Conservation (phyloP, 257 asterid species). For the Lantana camara region DNA sequence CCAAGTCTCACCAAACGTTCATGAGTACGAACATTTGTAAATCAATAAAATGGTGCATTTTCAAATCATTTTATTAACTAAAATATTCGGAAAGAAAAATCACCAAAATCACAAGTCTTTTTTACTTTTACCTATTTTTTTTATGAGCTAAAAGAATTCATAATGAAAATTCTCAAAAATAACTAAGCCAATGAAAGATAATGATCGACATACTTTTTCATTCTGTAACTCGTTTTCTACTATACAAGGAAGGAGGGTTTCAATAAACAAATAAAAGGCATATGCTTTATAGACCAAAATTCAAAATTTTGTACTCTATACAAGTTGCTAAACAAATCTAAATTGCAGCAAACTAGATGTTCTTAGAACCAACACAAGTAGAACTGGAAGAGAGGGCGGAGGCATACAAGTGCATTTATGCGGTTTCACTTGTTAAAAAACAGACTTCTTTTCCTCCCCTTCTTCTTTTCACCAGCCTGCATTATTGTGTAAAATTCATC, state of each 20-base stretch:
- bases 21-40: no score
- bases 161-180: no score
- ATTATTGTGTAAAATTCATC: constrained; percentile 25
- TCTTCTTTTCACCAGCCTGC: constrained; percentile 92
- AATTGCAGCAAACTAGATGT: constrained; percentile 1
- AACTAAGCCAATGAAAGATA: no score
- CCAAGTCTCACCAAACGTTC: no score
- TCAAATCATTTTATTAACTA: no score
- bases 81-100: no score
- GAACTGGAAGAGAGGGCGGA: neutral
- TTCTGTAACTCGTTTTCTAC: no score
- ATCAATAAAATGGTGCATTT: no score
- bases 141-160: no score
- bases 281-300: constrained; percentile 18
- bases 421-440: constrained; percentile 64
- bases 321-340: constrained; percentile 12
- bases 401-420: constrained; percentile 8
- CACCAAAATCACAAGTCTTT: no score
- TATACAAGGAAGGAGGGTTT: neutral
- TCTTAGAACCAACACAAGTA: constrained; percentile 10
- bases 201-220: no score
- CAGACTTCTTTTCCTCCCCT: constrained; percentile 64
- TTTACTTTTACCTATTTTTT: no score
- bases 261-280: constrained; percentile 3
- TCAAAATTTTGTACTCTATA: constrained; percentile 10